A percentile compares a stretch with the other conserved stretches of the same genome.
These are phyloP conservation scores for Periconia digitata DNA, from an alignment of 2,329 filamentous ascomycete species.

Conservation along the genomic window DNA sequence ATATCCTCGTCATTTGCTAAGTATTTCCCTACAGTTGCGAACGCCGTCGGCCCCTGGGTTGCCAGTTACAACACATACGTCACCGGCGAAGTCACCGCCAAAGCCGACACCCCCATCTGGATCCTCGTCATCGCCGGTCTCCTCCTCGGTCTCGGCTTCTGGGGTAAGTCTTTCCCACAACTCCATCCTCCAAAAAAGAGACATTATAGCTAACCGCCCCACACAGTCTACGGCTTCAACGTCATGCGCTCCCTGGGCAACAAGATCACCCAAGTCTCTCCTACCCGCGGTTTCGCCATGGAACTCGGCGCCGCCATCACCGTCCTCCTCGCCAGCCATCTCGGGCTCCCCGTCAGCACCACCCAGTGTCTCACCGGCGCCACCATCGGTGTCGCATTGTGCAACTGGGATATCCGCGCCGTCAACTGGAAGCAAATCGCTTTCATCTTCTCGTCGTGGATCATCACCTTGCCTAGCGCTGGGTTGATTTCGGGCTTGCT, in stretches of 20 bases:
- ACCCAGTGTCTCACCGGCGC: slow-evolving; percentile 71
- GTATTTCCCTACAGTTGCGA: slow-evolving; percentile 14
- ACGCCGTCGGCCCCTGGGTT: slow-evolving; percentile 30
- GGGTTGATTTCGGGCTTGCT: slow-evolving; percentile 40
- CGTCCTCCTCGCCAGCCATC: slow-evolving; percentile 72
- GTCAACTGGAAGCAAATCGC: slow-evolving; percentile 71
- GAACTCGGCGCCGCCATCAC: slow-evolving; percentile 77
- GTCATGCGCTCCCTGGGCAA: slow-evolving; percentile 66
- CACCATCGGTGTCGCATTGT: slow-evolving; percentile 73
- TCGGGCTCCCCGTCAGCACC: slow-evolving; percentile 69
- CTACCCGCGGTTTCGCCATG: slow-evolving; percentile 64
- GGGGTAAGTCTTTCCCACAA: too few relatives aligned
- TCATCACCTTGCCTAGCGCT: slow-evolving; percentile 19
- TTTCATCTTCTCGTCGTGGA: slow-evolving; percentile 65
- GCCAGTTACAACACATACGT: slow-evolving; percentile 25
- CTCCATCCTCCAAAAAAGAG: slow-evolving; percentile 50
- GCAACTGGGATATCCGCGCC: slow-evolving; percentile 68
- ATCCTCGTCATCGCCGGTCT: slow-evolving; percentile 63
- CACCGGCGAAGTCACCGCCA: slow-evolving; percentile 64
- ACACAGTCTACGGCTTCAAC: slow-evolving; percentile 14
- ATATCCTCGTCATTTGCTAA: background rate
- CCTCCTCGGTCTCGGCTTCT: slow-evolving; percentile 64
- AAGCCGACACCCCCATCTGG: slow-evolving; percentile 70
- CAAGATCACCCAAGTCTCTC: slow-evolving; percentile 71
- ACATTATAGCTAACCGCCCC: slow-evolving; percentile 69